Evolutionary conservation across 495 filamentous ascomycete genomes (phyloP).

Genomic region (Aspergillus olivimuriae): DNA sequence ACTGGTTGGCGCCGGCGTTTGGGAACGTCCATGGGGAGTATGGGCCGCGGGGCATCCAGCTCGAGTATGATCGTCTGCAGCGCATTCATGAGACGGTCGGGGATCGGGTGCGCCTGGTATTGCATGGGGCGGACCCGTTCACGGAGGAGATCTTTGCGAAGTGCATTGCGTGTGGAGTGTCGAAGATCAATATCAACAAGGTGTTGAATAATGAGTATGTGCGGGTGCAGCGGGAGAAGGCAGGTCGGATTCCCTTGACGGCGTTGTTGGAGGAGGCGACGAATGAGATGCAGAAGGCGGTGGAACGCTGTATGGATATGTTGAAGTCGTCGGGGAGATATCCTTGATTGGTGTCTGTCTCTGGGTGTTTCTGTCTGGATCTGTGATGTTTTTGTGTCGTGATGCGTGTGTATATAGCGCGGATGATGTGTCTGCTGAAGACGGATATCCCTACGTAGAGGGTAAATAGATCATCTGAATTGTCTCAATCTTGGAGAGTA

Average conservation of each 20-base stretch:
- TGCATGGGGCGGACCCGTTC: conserved; percentile 77
- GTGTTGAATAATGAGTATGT: conserved; percentile 69
- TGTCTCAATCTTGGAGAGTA: too few species aligned
- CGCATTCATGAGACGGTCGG: conserved; percentile 57
- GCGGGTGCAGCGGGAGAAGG: conserved; percentile 58
- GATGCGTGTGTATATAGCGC: background rate
- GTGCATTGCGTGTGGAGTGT: conserved; percentile 65
- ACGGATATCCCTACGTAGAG: background rate
- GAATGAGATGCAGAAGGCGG: conserved; percentile 63
- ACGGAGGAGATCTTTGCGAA: conserved; percentile 58
- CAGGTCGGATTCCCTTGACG: conserved; percentile 59
- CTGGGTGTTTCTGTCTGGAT: background rate
- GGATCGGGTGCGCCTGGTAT: conserved; percentile 56
- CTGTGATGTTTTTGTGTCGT: background rate
- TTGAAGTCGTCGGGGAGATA: conserved; percentile 59
- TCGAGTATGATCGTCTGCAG: conserved; percentile 66
- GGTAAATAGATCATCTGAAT: background rate
- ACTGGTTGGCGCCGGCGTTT: conserved; percentile 79
- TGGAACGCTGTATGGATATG: conserved; percentile 70
- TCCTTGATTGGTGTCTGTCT: conserved; percentile 12
- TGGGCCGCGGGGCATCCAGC: conserved; percentile 62
- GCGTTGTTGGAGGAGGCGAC: conserved; percentile 67
- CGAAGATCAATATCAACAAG: conserved; percentile 80
- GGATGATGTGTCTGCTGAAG: background rate
- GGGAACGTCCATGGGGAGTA: conserved; percentile 85